Base-by-base conservation (phyloP, 83 land plant species). In the Diphasiastrum complanatum region DNA sequence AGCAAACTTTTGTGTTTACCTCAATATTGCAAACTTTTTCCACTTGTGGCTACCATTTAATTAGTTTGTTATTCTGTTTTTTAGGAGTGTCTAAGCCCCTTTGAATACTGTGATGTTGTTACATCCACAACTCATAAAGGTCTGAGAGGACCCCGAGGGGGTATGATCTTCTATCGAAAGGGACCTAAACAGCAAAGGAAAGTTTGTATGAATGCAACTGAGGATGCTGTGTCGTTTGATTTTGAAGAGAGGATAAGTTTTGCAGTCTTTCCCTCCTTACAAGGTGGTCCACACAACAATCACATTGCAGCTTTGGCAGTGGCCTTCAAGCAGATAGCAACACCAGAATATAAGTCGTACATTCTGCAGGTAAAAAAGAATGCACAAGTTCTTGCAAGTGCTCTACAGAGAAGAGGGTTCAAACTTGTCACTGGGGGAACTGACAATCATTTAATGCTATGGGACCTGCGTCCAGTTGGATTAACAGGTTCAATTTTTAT, bases 101-200 rank as follows among this genome's bases (percentile, higher is more conserved):
- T 92, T 76, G 85, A 88, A 5, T 80, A 77, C 45, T 92, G 95
- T 75, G 97, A 92, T 63, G 67, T 92, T 61, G 84, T 92, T 45
- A 92, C 97, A 6, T 84, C 89, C 11, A 92, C 97, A 53, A 92
- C 95, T 45, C 97, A 92, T 72, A 92, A 92, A 58, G 75, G 78
- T 56, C 82, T 92, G 24, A 73, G 97, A 24, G 95, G 97, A 33
- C 97, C 97, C 19, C 73, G 95, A 51, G 97, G 97, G 30, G 97
- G 97, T 1, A 85, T 92, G 16, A 81, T 92, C 12, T 92, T 92
- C 41, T 92, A 66, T 68, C 66, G 95, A 68, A 92, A 75, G 65
- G 97, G 97, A 3, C 33, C 51, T 24, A 82, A 77, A 48, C 63
- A 73, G 1, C 75, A 66, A 28, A 79, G 67, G n/a, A 70, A 70